Percentiles rank a stretch among this genome's conserved stretches.
phyloP scores from a whole-genome alignment of 2,329 filamentous ascomycete species.

The Stemphylium vesicarium region DNA sequence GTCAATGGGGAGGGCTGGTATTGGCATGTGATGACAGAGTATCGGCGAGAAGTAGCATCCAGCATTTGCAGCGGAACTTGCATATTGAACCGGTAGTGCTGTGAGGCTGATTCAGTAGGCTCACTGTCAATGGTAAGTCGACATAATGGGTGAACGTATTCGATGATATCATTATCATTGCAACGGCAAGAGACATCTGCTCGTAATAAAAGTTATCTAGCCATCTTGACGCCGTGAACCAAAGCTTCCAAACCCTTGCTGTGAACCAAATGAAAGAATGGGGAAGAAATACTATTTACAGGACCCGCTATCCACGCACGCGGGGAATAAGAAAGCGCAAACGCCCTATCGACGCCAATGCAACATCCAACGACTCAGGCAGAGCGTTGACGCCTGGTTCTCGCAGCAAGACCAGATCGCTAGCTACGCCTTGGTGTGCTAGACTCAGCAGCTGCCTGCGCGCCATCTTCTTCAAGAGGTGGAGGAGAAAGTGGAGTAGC shows the following conservation, averaged over 20 bases:
- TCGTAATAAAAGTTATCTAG: too few relatives aligned
- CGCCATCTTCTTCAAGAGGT: slow-evolving; percentile 3
- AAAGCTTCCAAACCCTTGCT: not conserved
- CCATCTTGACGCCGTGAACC: not conserved
- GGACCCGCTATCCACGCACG: slow-evolving; percentile 4
- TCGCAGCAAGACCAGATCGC: slow-evolving; percentile 7
- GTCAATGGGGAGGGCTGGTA: not conserved
- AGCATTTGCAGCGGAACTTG: not conserved
- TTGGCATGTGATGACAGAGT: slow-evolving; percentile 4
- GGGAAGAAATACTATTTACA: not conserved
- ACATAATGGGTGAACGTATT: too few relatives aligned
- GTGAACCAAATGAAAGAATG: not conserved
- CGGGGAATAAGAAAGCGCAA: not conserved
- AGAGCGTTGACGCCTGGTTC: slow-evolving; percentile 5
- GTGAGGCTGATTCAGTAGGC: too few relatives aligned
- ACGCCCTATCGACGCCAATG: slow-evolving; percentile 5
- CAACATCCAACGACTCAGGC: not conserved
- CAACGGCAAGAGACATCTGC: too few relatives aligned
- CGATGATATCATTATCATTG: too few relatives aligned
- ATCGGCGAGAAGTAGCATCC: not conserved
- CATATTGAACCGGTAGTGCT: too few relatives aligned
- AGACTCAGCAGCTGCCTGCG: slow-evolving; percentile 2
- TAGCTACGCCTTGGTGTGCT: not conserved
- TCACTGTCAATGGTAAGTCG: too few relatives aligned
- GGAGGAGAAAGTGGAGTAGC: slow-evolving; percentile 6